Evolutionary conservation across 495 filamentous ascomycete species (phyloP), one percentile per base, ranked within the genome.

Genomic region (Penicillium daleae): DNA sequence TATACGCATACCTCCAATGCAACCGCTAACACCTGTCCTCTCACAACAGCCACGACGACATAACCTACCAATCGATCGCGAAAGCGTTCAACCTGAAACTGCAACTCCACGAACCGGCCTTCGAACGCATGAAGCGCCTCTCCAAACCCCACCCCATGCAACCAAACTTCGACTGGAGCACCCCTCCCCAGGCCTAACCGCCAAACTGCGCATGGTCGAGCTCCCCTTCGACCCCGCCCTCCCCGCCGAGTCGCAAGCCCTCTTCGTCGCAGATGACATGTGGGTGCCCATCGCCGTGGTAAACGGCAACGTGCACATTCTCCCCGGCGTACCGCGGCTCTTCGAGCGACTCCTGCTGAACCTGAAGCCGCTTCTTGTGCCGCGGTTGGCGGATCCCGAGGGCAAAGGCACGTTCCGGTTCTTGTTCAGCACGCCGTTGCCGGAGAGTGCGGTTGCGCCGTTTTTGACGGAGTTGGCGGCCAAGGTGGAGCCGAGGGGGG

Each of bases 31-130:
- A 12, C 27, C 29, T 19, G 2, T 40, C 46, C 48, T 35, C 42
- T 12, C 7, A 17, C 17, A 26, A 6, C 6, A 61, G 63, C 67
- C 95, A 98, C 78, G 95, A 99, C 70, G 95, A 99, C 70, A 98
- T 99, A 64, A 98, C 95, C 39, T 99, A 99, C 81, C 78, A 87
- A 68, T 93, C 93, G 24, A 93, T 99, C 68, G 95, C 92, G 42
- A 91, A 92, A 64, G 95, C 93, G 24, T 99, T 97, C 74, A 73
- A 76, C 39, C 82, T 97, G 3, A 84, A 88, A 12, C 82, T 98
- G 0, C 81, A 86, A 59, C 81, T 97, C 17, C 92, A 99, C 79
- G 64, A 90, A 35, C 82, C 85, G 42, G 86, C 95, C 2, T 89
- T 89, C 60, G 84, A 83, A 56, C 86, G 89, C 63, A 98, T 98